phyloP scores from a whole-genome alignment of 2,329 filamentous ascomycete genomes.

The Pseudonectria buxi region DNA sequence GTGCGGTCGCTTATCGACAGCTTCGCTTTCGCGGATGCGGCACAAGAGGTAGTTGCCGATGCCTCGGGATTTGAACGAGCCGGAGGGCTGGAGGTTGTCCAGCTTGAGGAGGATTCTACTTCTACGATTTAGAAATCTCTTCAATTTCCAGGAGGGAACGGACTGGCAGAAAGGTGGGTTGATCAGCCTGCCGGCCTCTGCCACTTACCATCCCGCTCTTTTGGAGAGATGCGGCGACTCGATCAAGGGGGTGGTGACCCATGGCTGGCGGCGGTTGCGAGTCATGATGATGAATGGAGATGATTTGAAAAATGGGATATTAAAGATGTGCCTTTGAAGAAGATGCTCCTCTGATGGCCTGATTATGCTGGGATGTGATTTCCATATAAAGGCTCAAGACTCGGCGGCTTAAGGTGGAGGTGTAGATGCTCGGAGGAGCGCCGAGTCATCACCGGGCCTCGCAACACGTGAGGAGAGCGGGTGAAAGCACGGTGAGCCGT shows the following conservation, averaged over 20 bases:
- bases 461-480: too few relatives aligned
- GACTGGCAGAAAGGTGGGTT: background rate
- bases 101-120: constrained; percentile 77
- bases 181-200: background rate
- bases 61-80: constrained; percentile 76
- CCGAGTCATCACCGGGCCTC: too few relatives aligned
- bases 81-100: constrained; percentile 73
- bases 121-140: constrained; percentile 12
- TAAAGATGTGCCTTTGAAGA: too few relatives aligned
- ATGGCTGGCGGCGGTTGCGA: constrained; percentile 11
- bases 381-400: too few relatives aligned
- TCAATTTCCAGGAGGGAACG: background rate
- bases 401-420: too few relatives aligned
- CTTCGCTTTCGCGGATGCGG: constrained; percentile 22
- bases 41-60: constrained; percentile 64
- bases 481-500: too few relatives aligned
- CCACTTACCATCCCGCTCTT: constrained; percentile 57
- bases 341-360: too few relatives aligned
- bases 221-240: constrained; percentile 45
- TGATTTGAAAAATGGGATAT: background rate
- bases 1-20: constrained; percentile 32
- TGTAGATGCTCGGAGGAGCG: too few relatives aligned
- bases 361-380: too few relatives aligned
- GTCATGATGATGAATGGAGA: constrained; percentile 7
- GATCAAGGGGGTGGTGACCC: constrained; percentile 13